A percentile compares a stretch with the other conserved stretches of the same genome.
phyloP scores from a whole-genome alignment of 140 eudicot species.

The Oenanthe javanica region DNA sequence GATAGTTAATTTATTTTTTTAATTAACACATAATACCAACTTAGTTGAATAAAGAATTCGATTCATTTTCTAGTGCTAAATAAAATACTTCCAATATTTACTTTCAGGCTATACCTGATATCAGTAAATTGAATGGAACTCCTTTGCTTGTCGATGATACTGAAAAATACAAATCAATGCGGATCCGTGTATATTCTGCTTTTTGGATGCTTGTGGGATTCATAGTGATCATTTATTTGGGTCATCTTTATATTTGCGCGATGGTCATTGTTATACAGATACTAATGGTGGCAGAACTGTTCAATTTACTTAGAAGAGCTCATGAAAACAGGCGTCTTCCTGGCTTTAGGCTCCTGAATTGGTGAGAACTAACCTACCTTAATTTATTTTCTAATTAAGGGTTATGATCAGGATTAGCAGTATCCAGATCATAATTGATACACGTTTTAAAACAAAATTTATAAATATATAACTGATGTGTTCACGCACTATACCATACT shows the following conservation, averaged over 20 bases:
- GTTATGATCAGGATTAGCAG: background rate
- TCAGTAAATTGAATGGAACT: conserved; percentile 44
- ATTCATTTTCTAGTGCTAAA: background rate
- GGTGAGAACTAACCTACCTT: conserved; percentile 26
- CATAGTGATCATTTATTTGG: conserved; percentile 50
- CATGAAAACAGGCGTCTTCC: conserved; percentile 77
- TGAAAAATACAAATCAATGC: conserved; percentile 71
- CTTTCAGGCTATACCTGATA: conserved; percentile 43
- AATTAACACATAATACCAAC: background rate
- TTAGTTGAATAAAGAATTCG: background rate
- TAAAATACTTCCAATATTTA: background rate
- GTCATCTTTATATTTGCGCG: conserved; percentile 80
- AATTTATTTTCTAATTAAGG: background rate
- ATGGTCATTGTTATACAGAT: conserved; percentile 72
- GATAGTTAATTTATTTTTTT: background rate
- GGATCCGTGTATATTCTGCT: conserved; percentile 67
- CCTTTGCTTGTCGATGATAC: conserved; percentile 53
- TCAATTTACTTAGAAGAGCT: conserved; percentile 65
- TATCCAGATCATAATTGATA: background rate
- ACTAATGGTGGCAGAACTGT: conserved; percentile 66
- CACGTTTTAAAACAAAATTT: background rate
- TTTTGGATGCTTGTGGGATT: conserved; percentile 66
- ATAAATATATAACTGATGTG: background rate
- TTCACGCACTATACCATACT: conserved; percentile 7
- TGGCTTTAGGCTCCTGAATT: conserved; percentile 74